Evolutionary conservation across 495 filamentous ascomycete genomes (phyloP), one percentile per base, ranked within the genome.

Genomic region (Penicillium paradoxum): DNA sequence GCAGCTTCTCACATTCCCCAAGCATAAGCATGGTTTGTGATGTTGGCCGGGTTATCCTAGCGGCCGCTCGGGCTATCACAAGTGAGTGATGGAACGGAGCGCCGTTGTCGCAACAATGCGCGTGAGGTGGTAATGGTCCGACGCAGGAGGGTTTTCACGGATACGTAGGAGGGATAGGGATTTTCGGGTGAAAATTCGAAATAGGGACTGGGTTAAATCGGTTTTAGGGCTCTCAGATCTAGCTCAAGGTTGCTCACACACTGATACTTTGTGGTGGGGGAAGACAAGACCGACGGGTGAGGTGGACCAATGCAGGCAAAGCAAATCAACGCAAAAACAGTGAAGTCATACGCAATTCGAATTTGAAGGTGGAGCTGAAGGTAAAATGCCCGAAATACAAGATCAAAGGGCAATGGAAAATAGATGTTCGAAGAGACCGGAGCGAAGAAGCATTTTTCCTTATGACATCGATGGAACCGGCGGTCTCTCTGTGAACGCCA

Each of bases 1-100:
- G 86, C 66, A 83, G 81, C 70, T 73, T 84, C 79, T 95, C 90
- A 73, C 86, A 83, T 49, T 84, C 84, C 56, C 84, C 82, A 73
- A 88, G 77, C 69, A 75, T 68, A 64, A 63, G 61, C 63, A 66
- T 66, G 63, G 49, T 56, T 66, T 57, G 39, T 41, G n/a, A 18
- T 32, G 13, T 21, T 19, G 44, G 36, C 21, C 19, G 22, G 19
- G 5, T 10, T 45, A 13, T 29, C 22, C 33, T 49, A 29, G 33
- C 32, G 47, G 57, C 51, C 57, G 47, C 55, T 55, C 55, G 47
- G 45, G 33, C 51, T 61, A 45, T 57, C 54, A 53, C 55, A 45
- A 30, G 47, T 45, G 47, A 34, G 45, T 49, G 54, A 56, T 33
- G 29, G 49, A 25, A 34, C 21, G 33, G 41, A 30, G 27, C 41